phyloP scores from a whole-genome alignment of 2,329 filamentous ascomycete species.

The Fusarium anthophilum region DNA sequence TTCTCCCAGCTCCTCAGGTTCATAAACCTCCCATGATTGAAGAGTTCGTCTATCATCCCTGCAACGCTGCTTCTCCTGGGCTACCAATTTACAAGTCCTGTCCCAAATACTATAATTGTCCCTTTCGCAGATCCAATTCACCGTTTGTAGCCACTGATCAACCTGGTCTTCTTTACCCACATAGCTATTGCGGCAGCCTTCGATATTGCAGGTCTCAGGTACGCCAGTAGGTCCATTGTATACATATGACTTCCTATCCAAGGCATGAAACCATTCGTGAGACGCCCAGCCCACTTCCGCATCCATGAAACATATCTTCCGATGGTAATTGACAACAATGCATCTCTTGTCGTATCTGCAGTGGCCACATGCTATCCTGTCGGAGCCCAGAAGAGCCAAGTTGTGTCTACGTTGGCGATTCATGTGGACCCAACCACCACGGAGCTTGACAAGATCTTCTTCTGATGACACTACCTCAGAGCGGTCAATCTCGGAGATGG shows the following conservation, averaged over 20 bases:
- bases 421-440: background rate
- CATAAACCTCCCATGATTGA: too few relatives aligned
- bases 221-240: background rate
- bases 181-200: background rate
- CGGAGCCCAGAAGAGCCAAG: fast-evolving
- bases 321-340: background rate
- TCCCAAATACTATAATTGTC: background rate
- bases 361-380: background rate
- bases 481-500: background rate
- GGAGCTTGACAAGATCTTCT: background rate
- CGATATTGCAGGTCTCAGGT: background rate
- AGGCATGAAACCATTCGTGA: background rate
- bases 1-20: too few relatives aligned
- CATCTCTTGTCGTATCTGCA: background rate
- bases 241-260: background rate
- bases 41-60: fast-evolving
- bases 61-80: background rate
- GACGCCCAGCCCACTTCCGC: background rate
- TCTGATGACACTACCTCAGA: background rate
- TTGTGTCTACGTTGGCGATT: background rate
- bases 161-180: background rate
- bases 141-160: too few relatives aligned
- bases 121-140: background rate
- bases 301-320: background rate
- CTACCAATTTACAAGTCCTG: background rate